A percentile compares a stretch with the other conserved stretches of the same genome.
Evolutionary conservation across 1,139 yeast species (phyloP).

Genomic region (Pichiaceae sp.): DNA sequence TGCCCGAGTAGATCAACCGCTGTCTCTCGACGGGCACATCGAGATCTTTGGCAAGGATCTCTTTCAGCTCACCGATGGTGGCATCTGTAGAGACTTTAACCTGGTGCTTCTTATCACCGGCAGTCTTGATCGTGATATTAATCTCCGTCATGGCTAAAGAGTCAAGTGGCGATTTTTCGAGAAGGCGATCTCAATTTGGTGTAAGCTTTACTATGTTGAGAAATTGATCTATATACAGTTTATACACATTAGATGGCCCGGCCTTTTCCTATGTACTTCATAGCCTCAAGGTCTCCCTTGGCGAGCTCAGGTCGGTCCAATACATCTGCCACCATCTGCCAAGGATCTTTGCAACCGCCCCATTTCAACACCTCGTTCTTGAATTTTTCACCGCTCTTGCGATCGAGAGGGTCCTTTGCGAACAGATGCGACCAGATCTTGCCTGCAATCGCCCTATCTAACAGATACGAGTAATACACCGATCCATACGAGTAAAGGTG

Average conservation of each 20-base stretch:
- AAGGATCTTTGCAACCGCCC: conserved; percentile 93
- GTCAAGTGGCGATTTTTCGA: neutral
- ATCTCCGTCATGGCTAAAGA: neutral
- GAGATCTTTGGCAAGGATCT: conserved; percentile 46
- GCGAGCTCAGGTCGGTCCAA: conserved; percentile 52
- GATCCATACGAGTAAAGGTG: conserved; percentile 93
- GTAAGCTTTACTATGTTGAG: neutral
- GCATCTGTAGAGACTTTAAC: conserved; percentile 44
- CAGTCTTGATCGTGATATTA: conserved; percentile 24
- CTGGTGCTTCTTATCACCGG: conserved; percentile 76
- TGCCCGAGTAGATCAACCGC: conserved; percentile 87
- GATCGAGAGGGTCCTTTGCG: conserved; percentile 56
- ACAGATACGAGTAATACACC: conserved; percentile 82
- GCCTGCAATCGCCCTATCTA: conserved; percentile 90
- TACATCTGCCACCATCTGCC: conserved; percentile 79
- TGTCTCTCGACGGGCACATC: conserved; percentile 70
- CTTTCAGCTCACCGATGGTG: conserved; percentile 65
- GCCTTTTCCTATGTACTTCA: conserved; percentile 50
- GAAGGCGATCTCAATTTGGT: neutral
- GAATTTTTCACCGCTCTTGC: conserved; percentile 69
- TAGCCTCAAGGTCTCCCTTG: conserved; percentile 65
- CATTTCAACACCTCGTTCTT: conserved; percentile 65
- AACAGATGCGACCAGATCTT: conserved; percentile 76
- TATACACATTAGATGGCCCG: neutral
- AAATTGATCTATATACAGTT: neutral